A percentile compares a stretch with the other conserved stretches of the same genome.
Conservation (phyloP, 2,329 filamentous ascomycete genomes). For the Sclerotinia nivalis region DNA sequence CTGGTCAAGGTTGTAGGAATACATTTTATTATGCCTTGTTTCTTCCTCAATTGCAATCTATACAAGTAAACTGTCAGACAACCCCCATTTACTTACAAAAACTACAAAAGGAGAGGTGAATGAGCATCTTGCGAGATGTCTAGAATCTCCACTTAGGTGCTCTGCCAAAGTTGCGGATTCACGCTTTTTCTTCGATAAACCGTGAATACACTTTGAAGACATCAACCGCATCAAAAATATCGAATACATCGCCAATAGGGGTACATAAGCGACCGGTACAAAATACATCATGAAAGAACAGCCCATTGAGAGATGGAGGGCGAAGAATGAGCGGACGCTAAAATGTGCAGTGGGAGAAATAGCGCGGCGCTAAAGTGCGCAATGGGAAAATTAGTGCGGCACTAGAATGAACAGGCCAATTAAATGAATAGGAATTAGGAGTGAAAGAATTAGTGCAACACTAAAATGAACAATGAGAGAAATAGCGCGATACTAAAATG, state of each 20-base stretch:
- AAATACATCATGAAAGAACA: not conserved
- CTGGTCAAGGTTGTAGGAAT: not conserved
- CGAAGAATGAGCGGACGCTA: not conserved
- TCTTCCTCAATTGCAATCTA: not conserved
- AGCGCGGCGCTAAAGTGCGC: not conserved
- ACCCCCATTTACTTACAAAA: not conserved
- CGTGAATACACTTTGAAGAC: not conserved
- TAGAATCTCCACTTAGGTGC: not conserved
- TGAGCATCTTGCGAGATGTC: not conserved
- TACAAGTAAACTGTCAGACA: not conserved
- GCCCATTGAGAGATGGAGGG: not conserved
- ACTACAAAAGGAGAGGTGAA: not conserved
- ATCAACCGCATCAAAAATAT: not conserved
- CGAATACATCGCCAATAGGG: rapidly evolving
- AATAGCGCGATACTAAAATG: too few species aligned
- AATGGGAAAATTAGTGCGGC: too few species aligned
- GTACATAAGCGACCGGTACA: not conserved
- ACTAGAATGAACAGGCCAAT: too few species aligned
- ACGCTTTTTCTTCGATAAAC: rapidly evolving
- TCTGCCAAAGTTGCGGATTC: not conserved
- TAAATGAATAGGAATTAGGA: too few species aligned
- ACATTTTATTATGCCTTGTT: not conserved
- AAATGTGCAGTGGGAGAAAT: not conserved
- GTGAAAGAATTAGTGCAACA: too few species aligned
- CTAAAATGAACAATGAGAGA: too few species aligned